Evolutionary conservation across 1,139 yeast genomes (phyloP).

Genomic region (Yamadazyma sp.): DNA sequence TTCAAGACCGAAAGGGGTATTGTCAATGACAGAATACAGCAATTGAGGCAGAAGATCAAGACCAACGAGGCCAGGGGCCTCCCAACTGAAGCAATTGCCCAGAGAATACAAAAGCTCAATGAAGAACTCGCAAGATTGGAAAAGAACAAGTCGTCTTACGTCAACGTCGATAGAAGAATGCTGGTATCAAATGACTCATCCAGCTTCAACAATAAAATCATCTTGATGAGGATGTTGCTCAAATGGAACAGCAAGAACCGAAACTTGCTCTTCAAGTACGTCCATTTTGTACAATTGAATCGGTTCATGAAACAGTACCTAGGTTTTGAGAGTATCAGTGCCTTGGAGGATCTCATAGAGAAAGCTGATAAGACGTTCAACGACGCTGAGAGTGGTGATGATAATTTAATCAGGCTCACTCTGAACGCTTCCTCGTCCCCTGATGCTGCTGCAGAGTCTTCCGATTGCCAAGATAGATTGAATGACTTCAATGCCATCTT

Average conservation of each 20-base stretch:
- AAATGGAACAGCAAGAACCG: slow-evolving; percentile 46
- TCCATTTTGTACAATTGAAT: slow-evolving; percentile 39
- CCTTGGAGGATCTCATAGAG: slow-evolving; percentile 36
- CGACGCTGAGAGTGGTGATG: neutral
- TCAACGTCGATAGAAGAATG: slow-evolving; percentile 11
- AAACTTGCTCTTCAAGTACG: slow-evolving; percentile 35
- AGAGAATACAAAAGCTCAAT: slow-evolving; percentile 25
- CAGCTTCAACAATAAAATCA: slow-evolving; percentile 41
- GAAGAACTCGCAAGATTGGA: slow-evolving; percentile 21
- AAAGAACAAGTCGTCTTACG: slow-evolving; percentile 7
- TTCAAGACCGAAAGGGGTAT: slow-evolving; percentile 30
- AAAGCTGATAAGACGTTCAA: slow-evolving; percentile 7
- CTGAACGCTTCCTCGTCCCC: neutral
- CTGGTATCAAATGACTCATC: slow-evolving; percentile 20
- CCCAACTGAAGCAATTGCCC: slow-evolving; percentile 14
- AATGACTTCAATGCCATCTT: slow-evolving; percentile 55
- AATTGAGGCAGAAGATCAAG: slow-evolving; percentile 24
- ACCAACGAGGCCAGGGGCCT: slow-evolving; percentile 15
- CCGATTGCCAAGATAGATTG: slow-evolving; percentile 23
- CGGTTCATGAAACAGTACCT: slow-evolving; percentile 30
- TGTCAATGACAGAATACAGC: slow-evolving; percentile 26
- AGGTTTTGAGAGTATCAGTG: slow-evolving; percentile 39
- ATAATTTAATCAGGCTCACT: neutral
- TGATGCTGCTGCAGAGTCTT: neutral
- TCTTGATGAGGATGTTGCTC: slow-evolving; percentile 40